These are phyloP conservation scores for Colletotrichum lini DNA, from an alignment of 2,329 filamentous ascomycete species.

Conservation along the genomic window DNA sequence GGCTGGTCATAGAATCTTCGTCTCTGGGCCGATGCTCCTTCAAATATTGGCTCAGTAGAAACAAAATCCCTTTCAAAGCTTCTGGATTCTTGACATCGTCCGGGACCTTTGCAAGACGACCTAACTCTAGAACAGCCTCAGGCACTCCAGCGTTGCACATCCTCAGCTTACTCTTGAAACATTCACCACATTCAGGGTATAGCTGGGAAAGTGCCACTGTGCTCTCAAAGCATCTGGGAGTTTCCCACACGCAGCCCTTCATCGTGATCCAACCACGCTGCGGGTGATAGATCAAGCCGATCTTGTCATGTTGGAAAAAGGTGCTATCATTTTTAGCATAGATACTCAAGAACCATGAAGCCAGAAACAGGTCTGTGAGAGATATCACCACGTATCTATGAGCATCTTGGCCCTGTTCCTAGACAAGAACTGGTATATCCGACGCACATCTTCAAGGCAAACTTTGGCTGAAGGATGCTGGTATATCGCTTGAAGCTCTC, in stretches of 20 bases:
- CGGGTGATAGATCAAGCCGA: not conserved
- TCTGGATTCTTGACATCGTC: no score
- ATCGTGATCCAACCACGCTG: not conserved
- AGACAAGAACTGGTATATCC: not conserved
- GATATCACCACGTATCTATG: no score
- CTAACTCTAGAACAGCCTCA: not conserved
- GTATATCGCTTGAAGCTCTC: not conserved
- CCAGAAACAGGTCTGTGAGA: no score
- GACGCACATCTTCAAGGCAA: not conserved
- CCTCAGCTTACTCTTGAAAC: not conserved
- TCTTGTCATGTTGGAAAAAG: not conserved
- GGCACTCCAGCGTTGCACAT: not conserved
- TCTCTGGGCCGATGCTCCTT: no score
- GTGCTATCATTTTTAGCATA: not conserved
- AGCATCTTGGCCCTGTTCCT: not conserved
- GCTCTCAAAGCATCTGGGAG: not conserved
- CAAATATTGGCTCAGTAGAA: no score
- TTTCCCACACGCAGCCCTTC: not conserved
- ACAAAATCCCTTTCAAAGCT: no score
- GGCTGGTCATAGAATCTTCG: no score
- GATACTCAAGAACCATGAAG: no score
- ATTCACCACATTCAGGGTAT: not conserved
- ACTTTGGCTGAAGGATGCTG: not conserved
- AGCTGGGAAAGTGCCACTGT: not conserved
- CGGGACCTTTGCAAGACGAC: no score